These are phyloP conservation scores for Rhodocollybia butyracea DNA, from an alignment of 768 basidiomycete genomes.

Conservation along the genomic window DNA sequence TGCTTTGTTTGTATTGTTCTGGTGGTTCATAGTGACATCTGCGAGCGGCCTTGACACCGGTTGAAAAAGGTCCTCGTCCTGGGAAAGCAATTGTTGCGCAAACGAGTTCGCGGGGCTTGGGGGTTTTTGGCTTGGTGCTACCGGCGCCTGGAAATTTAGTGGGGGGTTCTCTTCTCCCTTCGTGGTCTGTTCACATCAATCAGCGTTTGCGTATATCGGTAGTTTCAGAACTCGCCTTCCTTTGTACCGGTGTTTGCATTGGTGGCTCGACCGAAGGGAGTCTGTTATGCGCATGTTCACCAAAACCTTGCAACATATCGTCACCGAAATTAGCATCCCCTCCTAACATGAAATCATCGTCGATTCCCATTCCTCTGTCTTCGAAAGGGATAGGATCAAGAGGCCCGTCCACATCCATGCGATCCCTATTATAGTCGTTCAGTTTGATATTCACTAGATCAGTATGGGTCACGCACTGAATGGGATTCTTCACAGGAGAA, in stretches of 20 bases:
- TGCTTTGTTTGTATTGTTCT: conserved; percentile 14
- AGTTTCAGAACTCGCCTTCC: conserved; percentile 12
- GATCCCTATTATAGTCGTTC: neutral
- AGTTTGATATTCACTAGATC: neutral
- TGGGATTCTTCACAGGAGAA: conserved; percentile 21
- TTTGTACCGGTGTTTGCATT: conserved; percentile 15
- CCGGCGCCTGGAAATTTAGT: neutral
- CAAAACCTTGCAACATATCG: neutral
- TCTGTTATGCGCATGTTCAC: neutral
- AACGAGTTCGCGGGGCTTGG: conserved; percentile 35
- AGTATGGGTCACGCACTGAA: neutral
- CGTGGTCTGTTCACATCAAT: neutral
- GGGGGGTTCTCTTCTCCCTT: conserved; percentile 7
- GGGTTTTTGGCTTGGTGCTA: neutral
- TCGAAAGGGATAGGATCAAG: conserved; percentile 11
- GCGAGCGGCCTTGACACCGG: conserved; percentile 20
- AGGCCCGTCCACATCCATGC: neutral
- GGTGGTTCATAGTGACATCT: conserved; percentile 26
- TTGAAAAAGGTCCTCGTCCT: conserved; percentile 26
- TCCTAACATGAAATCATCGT: conserved; percentile 22
- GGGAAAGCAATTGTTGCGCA: conserved; percentile 35
- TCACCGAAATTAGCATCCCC: neutral
- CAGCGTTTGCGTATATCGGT: neutral
- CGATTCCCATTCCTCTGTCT: conserved; percentile 21
- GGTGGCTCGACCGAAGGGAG: neutral